Percentiles rank a stretch among this genome's conserved stretches.
phyloP scores from a whole-genome alignment of 257 asterid genomes.

The Mentha longifolia region DNA sequence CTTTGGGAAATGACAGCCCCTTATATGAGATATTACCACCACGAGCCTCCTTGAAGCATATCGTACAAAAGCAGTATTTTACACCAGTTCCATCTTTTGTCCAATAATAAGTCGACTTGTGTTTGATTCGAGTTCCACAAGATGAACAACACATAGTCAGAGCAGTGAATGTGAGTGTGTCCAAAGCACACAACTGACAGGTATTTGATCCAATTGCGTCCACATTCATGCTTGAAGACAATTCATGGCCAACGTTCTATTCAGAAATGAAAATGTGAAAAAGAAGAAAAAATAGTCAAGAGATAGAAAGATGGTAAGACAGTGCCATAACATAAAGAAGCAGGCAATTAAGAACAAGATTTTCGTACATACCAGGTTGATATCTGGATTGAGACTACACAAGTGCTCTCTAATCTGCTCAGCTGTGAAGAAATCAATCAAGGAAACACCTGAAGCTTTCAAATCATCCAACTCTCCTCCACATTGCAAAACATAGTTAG shows the following conservation, averaged over 20 bases:
- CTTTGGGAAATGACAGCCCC: constrained; percentile 56
- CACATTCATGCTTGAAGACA: constrained; percentile 22
- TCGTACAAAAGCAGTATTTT: constrained; percentile 50
- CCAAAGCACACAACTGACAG: constrained; percentile 61
- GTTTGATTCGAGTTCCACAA: constrained; percentile 53
- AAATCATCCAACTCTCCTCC: constrained; percentile 37
- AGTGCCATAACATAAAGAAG: constrained; percentile 8
- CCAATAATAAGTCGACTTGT: constrained; percentile 47
- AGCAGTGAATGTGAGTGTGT: constrained; percentile 45
- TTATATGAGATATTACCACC: constrained; percentile 49
- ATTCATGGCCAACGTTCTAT: constrained; percentile 32
- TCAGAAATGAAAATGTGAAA: constrained; percentile 15
- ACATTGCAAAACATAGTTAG: constrained; percentile 27
- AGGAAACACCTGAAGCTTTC: constrained; percentile 53
- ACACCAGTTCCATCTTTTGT: constrained; percentile 39
- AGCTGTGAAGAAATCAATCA: constrained; percentile 62
- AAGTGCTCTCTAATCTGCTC: constrained; percentile 65
- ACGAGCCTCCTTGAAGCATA: constrained; percentile 50
- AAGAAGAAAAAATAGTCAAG: constrained; percentile 18
- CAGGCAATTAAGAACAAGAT: constrained; percentile 1
- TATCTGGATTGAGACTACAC: constrained; percentile 47
- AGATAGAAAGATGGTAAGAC: neutral
- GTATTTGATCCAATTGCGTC: constrained; percentile 40
- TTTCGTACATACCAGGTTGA: constrained; percentile 50
- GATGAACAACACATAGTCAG: constrained; percentile 52